Evolutionary conservation across 202 grass and related monocot species (phyloP), one percentile per base, ranked within the genome.

Genomic region (Brachypodium distachyon): DNA sequence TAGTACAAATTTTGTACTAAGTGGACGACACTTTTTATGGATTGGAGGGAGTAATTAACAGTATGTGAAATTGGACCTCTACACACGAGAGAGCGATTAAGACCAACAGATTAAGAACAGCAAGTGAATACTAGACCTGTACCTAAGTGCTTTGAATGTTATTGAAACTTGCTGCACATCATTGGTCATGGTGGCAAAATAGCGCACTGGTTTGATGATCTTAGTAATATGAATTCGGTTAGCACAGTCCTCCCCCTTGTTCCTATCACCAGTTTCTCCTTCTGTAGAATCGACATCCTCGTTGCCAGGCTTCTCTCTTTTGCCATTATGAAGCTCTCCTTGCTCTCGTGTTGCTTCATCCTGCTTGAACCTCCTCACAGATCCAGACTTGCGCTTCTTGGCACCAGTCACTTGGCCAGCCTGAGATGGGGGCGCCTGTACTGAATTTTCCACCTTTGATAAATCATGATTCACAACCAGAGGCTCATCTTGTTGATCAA

Each of bases 341-440:
- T 74, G 83, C 25, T 87, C 83, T 58, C 43, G 73, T 29, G 32
- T 44, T 34, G 32, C 63, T 37, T 82, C 70, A 77, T 81, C 87
- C 55, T 83, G 65, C 57, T 85, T 86, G 58, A 99, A 99, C 84
- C 96, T 92, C 83, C 81, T 96, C 4, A 99, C 85, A 55, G 81
- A 91, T 63, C 96, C 96, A 62, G 90, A 94, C 42, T 96, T 99
- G 70, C 96, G 91, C 79, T 89, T 99, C 96, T 90, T 96, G 23
- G 96, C 91, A 85, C 92, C 96, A 22, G 96, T 99, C 55, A 95
- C 78, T 76, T 87, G 87, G 57, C 67, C 84, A 73, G 59, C 83
- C 42, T 89, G 89, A 67, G 81, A 78, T 67, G 61, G 67, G 25
- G 72, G 57, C 54, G 54, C n/a, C 22, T 77, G 87, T 39, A 82